Base-by-base conservation (phyloP, 1,139 yeast genomes). In the Saccharomyces hybrid region DNA sequence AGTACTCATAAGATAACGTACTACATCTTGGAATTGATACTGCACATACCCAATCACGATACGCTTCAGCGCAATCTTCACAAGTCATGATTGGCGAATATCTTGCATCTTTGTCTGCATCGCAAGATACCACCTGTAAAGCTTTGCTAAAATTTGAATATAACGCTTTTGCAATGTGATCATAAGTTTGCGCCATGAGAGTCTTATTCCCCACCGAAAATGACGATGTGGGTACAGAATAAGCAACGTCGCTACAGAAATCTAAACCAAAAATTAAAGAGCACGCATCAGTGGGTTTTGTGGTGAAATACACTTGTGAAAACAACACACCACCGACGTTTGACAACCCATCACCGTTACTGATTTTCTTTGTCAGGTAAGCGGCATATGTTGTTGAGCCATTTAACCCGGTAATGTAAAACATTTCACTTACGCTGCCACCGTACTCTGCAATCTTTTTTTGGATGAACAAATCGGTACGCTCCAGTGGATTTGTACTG, bases 11-110 rank as follows among this genome's bases (percentile, higher is more conserved):
- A 31, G 78, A 69, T 1, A 70, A 65, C 0, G 86, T 74, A 0
- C 86, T 77, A 64, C 99, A 93, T 38, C 98, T 74, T 0, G 99
- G 98, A n/a, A 93, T 87, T 0, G 90, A 77, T 4, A 88, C 89
- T 0, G 96, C 79, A 72, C 99, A 93, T 19, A 93, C 76, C 99
- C 99, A 93, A 63, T 85, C 78, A 63, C 82, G 84, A 68, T 93
- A 93, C 1, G 93, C 77, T 2, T 70, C 63, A 1, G 80, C 78
- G 68, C 99, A 93, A 64, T 88, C 84, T 9, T 74, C 77, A 65
- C 99, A 93, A 0, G 84, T 75, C 51, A 81, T 70, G 32, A 90
- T 66, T 14, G 96, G 89, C 1, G 97, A 88, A 70, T 80, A 93
- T 5, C 81, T 67, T 0, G 88, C 78, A 57, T 84, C 91, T n/a